phyloP scores from a whole-genome alignment of 2,329 filamentous ascomycete species.

The Pseudonectria buxi region DNA sequence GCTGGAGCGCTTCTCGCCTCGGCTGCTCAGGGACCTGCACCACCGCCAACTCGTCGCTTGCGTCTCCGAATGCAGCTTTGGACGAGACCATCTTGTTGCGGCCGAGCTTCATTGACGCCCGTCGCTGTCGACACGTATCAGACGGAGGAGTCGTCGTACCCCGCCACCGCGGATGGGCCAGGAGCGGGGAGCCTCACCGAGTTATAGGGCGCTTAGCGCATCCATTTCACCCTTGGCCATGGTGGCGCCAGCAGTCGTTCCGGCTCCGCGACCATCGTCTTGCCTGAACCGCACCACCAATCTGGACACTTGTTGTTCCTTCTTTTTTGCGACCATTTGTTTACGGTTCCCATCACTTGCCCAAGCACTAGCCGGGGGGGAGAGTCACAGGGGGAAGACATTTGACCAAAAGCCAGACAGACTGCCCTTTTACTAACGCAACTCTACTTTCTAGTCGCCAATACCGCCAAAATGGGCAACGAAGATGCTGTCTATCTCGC shows the following conservation, averaged over 20 bases:
- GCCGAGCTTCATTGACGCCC: conserved; percentile 4
- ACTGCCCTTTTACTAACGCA: conserved; percentile 17
- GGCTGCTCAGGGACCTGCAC: conserved; percentile 7
- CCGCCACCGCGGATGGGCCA: conserved; percentile 20
- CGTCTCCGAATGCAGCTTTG: conserved; percentile 8
- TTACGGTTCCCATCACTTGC: too few relatives aligned
- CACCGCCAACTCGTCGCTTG: conserved; percentile 5
- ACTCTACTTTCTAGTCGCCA: conserved; percentile 16
- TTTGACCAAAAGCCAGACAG: background rate
- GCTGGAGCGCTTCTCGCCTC: too few relatives aligned
- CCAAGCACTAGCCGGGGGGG: too few relatives aligned
- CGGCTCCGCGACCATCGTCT: too few relatives aligned
- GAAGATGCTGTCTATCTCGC: conserved; percentile 99
- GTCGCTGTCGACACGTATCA: conserved; percentile 8
- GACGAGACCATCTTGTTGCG: conserved; percentile 3
- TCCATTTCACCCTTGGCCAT: conserved; percentile 7
- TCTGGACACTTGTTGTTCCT: too few relatives aligned
- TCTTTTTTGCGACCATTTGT: too few relatives aligned
- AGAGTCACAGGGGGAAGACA: too few relatives aligned
- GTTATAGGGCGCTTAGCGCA: conserved; percentile 21
- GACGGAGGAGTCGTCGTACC: conserved; percentile 18
- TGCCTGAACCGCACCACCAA: too few relatives aligned
- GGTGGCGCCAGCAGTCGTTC: too few relatives aligned
- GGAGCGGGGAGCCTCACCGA: conserved; percentile 26
- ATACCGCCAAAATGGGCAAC: conserved; percentile 79